Evolutionary conservation across 2,329 filamentous ascomycete species (phyloP), one percentile per base, ranked within the genome.

Genomic region (Canariomyces notabilis): DNA sequence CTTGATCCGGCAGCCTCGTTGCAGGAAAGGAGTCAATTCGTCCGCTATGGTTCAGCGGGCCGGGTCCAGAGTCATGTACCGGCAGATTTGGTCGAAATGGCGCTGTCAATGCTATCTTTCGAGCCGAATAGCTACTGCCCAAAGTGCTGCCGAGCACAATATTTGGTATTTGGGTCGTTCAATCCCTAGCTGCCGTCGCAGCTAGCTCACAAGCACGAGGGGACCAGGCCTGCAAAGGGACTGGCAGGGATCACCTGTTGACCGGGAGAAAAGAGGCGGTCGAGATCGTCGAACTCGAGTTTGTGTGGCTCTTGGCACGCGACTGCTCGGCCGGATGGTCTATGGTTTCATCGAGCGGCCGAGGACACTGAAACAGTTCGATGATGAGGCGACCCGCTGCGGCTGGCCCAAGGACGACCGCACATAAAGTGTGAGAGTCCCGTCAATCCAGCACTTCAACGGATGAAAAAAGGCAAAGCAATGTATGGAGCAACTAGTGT

Each of bases 241-340:
- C 36, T 37, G 35, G 22, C 45, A 52, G 47, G 50, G 52, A 51
- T 48, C 35, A 23, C 20, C 37, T 20, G 40, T 29, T 42, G 11
- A 37, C 26, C 38, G 8, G 47, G 36, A 37, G 41, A 35, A 46
- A 42, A 40, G 39, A 40, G 26, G 34, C 33, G 44, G 41, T 41
- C 43, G 44, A 43, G 48, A 49, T 51, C 45, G 31, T 51, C 52
- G 32, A 53, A 36, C 44, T 48, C 47, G 49, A 54, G 50, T 42
- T 54, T 38, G 47, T 41, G 47, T 37, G 47, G 39, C 34, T 49
- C 53, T 56, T 54, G 51, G 53, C 51, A 37, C 42, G 46, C 46
- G 48, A 50, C 44, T 46, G 42, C 42, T 50, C 20, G 46, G 43
- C 42, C 48, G 42, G 44, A 39, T 46, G 20, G 38, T 45, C 20